Base-by-base conservation (phyloP, 2,329 filamentous ascomycete genomes). In the Neofusicoccum cordaticola region DNA sequence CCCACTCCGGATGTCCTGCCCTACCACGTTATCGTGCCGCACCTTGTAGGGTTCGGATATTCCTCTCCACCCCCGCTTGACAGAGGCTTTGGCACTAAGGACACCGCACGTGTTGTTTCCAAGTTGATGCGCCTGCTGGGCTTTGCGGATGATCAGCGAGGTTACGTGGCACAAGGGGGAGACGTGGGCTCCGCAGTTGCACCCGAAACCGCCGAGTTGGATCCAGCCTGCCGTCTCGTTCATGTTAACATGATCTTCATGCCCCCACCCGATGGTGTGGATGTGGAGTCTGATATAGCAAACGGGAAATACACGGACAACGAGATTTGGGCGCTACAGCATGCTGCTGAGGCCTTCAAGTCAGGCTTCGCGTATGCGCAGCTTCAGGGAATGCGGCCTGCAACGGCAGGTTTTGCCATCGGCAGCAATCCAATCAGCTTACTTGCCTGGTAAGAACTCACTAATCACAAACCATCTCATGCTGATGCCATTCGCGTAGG, bases 1-100 rank as follows among this genome's bases (percentile, higher is more conserved):
- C 77, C 79, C 0, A 76, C 83, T 0, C 76, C 83, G 0, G 74
- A 81, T 2, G 77, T 77, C 1, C 73, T 86, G 31, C 85, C 85
- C 0, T 88, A 84, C 68, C 85, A 88, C 68, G 71, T 87, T 41
- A 78, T 88, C 37, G 82, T 86, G 0, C 85, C 85, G 0, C 84
- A 81, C 0, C 72, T 87, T 1, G 84, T 85, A 0, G 86, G 84
- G 2, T 88, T 85, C 67, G 79, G 80, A 0, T 81, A 84, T 56
- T 84, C 82, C 1, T 77, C 78, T 0, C 73, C 78, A 0, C 79
- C 80, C 0, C 81, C 85, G 0, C 45, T 77, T 2, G 78, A 83
- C 53, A 77, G 74, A 17, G 73, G 85, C 63, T 85, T 80, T 67
- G 72, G 68, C 0, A 62, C 76, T 2, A 62, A 73, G 0, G 78